Evolutionary conservation across 2,329 filamentous ascomycete genomes (phyloP).

Genomic region (Metarhizium rileyi): DNA sequence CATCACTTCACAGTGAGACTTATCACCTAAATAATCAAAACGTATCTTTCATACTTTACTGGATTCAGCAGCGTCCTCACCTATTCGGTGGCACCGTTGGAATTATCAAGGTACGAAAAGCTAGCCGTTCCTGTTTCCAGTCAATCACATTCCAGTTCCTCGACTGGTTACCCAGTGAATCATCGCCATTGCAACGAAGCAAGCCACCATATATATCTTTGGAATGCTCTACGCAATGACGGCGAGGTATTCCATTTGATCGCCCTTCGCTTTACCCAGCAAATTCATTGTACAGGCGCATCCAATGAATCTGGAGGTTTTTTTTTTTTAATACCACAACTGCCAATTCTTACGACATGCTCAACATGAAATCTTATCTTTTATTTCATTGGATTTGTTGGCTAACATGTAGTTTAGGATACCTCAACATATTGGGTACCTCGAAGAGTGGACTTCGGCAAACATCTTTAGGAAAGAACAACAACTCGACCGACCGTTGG

Average conservation of each 20-base stretch:
- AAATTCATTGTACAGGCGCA: not conserved
- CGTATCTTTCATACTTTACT: not conserved
- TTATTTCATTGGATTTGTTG: constrained; percentile 7
- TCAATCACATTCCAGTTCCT: not conserved
- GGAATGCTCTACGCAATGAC: not conserved
- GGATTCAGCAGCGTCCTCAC: not conserved
- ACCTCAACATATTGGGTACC: not conserved
- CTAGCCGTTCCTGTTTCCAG: not conserved
- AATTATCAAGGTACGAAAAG: not conserved
- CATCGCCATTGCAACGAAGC: not conserved
- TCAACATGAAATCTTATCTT: constrained; percentile 6
- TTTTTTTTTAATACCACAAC: not conserved
- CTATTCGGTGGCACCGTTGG: not conserved
- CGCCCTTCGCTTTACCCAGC: not conserved
- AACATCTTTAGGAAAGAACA: not conserved
- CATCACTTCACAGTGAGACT: not conserved
- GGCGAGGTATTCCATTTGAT: not conserved
- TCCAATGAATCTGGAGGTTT: not conserved
- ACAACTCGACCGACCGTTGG: not conserved
- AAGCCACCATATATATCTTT: not conserved
- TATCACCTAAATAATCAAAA: not conserved
- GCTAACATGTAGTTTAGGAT: constrained; percentile 10
- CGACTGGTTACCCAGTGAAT: not conserved
- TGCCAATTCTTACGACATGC: not conserved
- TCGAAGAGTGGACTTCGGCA: constrained; percentile 1